A percentile compares a stretch with the other conserved stretches of the same genome.
Evolutionary conservation across 768 basidiomycete genomes (phyloP).

Genomic region (Boletus tylopilopsis): DNA sequence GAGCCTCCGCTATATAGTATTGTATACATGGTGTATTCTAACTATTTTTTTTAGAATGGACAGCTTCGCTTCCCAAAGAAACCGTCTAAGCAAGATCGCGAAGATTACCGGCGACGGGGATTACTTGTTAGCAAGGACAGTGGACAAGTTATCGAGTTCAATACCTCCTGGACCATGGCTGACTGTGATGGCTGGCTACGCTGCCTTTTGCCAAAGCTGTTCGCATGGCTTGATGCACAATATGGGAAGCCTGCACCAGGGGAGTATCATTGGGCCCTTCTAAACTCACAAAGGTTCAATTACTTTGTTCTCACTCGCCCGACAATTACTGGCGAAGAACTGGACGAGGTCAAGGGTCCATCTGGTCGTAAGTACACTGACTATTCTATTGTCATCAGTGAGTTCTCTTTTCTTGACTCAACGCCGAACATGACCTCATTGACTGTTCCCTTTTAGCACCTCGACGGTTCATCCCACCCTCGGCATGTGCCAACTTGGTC

Average conservation of each 20-base stretch:
- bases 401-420: too few species aligned
- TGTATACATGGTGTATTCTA: not conserved
- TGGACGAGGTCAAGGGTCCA: not conserved
- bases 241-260: not conserved
- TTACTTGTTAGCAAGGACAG: not conserved
- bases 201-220: not conserved
- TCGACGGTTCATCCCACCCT: too few species aligned
- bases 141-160: not conserved
- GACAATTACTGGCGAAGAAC: not conserved
- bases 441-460: too few species aligned
- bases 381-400: too few species aligned
- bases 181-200: not conserved
- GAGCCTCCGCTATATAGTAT: not conserved
- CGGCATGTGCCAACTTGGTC: too few species aligned
- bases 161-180: not conserved
- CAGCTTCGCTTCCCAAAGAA: not conserved
- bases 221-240: not conserved
- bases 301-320: not conserved
- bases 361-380: not conserved
- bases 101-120: not conserved
- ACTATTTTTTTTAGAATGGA: not conserved
- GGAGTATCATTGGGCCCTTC: too few species aligned
- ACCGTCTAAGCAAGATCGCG: not conserved
- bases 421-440: too few species aligned
- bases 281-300: not conserved